Evolutionary conservation across 306 rosid genomes (phyloP), one percentile per base, ranked within the genome.

Genomic region (Begonia loranthoides): DNA sequence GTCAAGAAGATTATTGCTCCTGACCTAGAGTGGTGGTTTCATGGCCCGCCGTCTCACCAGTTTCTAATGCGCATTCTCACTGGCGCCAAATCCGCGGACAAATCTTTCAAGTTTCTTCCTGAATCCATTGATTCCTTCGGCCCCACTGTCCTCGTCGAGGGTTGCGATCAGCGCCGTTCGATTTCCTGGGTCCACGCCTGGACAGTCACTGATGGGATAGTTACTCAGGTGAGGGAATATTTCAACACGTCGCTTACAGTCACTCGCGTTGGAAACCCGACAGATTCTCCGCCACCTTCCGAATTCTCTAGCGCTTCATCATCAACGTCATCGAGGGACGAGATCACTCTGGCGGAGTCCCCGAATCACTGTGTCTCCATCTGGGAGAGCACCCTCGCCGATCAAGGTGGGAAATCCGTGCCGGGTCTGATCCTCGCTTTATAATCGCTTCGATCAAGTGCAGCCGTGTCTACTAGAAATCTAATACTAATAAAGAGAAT

Each of bases 11-110:
- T 80, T n/a, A 66, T 90, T 11, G 89, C 94, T 34, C 55, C 88
- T 9, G 88, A 90, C 54, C 94, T 90, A 13, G 99, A 90, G 78
- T 86, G 95, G 99, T 90, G 95, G 95, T 90, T 90, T 75, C 95
- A 90, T 53, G 94, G 99, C 68, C 95, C 99, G 9, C 99, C 92
- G 1, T 68, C 88, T 1, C 78, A 85, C 64, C 95, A 90, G 67
- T 86, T 72, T 61, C 74, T 83, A 74, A 83, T 70, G 82, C 88
- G 76, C 70, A 59, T 76, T 58, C 96, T 87, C 69, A 84, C 96
- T 45, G 93, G 96, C 48, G 73, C 69, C 9, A 5, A 74, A 41
- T 57, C 79, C 36, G 16, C 52, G 62, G 21, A 63, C 48, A 41
- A 24, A 45, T 28, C 57, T 3, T 90, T 86, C 50, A 66, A 24